Conservation (phyloP, 257 asterid genomes). For the Solanum stenotomum region DNA sequence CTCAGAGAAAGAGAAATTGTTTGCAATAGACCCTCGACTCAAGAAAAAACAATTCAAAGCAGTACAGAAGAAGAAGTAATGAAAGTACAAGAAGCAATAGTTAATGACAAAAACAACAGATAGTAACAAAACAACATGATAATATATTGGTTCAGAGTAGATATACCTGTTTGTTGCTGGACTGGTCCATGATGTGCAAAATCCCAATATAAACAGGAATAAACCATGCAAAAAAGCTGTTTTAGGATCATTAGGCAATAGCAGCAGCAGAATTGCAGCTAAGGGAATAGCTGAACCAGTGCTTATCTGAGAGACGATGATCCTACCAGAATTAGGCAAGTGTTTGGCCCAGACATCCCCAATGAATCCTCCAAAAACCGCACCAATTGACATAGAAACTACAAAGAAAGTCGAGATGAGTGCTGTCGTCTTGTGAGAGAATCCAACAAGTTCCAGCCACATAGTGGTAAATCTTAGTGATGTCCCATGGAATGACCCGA, state of each 20-base stretch:
- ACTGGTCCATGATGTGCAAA: too few relatives aligned
- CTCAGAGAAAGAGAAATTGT: too few relatives aligned
- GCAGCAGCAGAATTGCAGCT: slow-evolving; percentile 62
- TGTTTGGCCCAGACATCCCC: slow-evolving; percentile 58
- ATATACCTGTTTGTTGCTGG: neutral
- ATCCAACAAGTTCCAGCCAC: slow-evolving; percentile 11
- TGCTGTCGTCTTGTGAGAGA: slow-evolving; percentile 56
- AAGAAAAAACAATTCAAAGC: neutral
- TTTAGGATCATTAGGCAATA: neutral
- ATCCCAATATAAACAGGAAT: too few relatives aligned
- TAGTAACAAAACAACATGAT: too few relatives aligned
- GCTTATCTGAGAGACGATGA: slow-evolving; percentile 69
- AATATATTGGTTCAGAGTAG: too few relatives aligned
- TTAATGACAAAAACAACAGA: too few relatives aligned
- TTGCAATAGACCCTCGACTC: neutral
- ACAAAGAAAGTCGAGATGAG: slow-evolving; percentile 42
- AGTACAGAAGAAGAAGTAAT: too few relatives aligned
- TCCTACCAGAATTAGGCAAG: slow-evolving; percentile 70
- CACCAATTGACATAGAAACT: slow-evolving; percentile 53
- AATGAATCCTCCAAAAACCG: slow-evolving; percentile 70
- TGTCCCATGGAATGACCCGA: neutral
- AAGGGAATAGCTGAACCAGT: slow-evolving; percentile 73
- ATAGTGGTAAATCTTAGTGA: neutral
- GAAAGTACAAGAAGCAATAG: too few relatives aligned
- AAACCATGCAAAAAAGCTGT: too few relatives aligned